Percentiles rank a stretch among this genome's conserved stretches.
These are phyloP conservation scores for Diversispora eburnea DNA, from an alignment of 192 early-diverging fungal species.

Conservation along the genomic window DNA sequence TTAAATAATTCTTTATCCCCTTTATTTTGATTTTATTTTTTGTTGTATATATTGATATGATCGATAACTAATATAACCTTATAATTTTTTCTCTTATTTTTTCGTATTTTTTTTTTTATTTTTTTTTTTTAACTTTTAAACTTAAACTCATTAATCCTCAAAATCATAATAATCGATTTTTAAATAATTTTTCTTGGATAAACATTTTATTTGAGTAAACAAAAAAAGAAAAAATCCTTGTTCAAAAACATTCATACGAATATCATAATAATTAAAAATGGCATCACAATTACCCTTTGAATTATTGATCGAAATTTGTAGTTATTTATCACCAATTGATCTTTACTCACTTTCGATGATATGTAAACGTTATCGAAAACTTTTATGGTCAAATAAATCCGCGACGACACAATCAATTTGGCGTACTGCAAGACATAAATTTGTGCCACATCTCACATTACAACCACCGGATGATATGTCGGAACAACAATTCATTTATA, in stretches of 20 bases:
- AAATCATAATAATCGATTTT: no score
- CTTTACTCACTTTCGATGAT: not conserved
- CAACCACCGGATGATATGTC: not conserved
- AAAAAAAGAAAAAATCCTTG: not conserved
- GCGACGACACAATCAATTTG: slow-evolving; percentile 6
- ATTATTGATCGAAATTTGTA: slow-evolving; percentile 18
- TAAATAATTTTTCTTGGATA: not conserved
- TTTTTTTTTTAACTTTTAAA: no score
- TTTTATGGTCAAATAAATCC: slow-evolving; percentile 1
- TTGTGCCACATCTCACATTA: not conserved
- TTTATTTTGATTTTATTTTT: no score
- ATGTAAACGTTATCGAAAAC: slow-evolving; percentile 4
- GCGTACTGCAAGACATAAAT: not conserved
- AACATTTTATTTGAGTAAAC: not conserved
- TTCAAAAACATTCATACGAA: no score
- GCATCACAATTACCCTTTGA: slow-evolving; percentile 10
- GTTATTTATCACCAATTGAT: slow-evolving; percentile 7
- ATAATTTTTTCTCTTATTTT: no score
- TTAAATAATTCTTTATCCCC: no score
- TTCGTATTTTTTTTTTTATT: no score
- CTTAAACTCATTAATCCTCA: no score
- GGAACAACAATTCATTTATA: not conserved
- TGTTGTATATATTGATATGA: no score
- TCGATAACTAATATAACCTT: no score
- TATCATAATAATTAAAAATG: not conserved